phyloP scores from a whole-genome alignment of 805 yeast species.

The Phaffomyces opuntiae region DNA sequence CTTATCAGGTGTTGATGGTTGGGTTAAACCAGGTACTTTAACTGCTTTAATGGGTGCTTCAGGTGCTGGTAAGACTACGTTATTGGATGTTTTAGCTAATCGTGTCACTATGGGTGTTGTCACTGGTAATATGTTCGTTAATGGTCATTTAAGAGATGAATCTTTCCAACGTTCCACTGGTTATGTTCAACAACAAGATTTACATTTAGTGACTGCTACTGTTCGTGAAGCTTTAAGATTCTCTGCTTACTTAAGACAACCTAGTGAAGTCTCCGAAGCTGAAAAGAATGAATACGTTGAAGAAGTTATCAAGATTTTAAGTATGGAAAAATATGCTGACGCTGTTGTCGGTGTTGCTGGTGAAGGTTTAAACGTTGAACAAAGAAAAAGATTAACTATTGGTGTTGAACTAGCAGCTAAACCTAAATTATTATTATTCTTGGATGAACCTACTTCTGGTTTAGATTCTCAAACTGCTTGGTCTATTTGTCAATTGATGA shows the following conservation, averaged over 20 bases:
- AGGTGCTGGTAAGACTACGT: constrained; percentile 78
- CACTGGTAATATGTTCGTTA: constrained; percentile 59
- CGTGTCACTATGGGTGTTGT: constrained; percentile 66
- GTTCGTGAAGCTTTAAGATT: constrained; percentile 70
- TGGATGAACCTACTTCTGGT: constrained; percentile 67
- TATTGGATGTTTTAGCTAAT: constrained; percentile 63
- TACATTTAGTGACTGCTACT: constrained; percentile 57
- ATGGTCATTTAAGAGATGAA: constrained; percentile 51
- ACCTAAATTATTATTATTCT: constrained; percentile 50
- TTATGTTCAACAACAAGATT: constrained; percentile 72
- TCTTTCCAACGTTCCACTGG: constrained; percentile 51
- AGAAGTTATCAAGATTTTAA: constrained; percentile 53
- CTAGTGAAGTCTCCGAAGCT: constrained; percentile 37
- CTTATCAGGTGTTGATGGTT: constrained; percentile 62
- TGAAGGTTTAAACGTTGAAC: constrained; percentile 59
- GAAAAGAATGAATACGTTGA: constrained; percentile 66
- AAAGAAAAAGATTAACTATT: constrained; percentile 57
- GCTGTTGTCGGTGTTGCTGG: constrained; percentile 73
- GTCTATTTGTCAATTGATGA: constrained; percentile 55
- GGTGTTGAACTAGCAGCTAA: constrained; percentile 64
- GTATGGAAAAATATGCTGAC: constrained; percentile 58
- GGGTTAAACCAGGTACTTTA: constrained; percentile 77
- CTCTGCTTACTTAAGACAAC: constrained; percentile 64
- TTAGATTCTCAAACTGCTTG: constrained; percentile 63
- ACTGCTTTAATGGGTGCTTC: constrained; percentile 76